Base-by-base conservation (phyloP, 108 stramenopile species). In the Hondaea fermentalgiana region DNA sequence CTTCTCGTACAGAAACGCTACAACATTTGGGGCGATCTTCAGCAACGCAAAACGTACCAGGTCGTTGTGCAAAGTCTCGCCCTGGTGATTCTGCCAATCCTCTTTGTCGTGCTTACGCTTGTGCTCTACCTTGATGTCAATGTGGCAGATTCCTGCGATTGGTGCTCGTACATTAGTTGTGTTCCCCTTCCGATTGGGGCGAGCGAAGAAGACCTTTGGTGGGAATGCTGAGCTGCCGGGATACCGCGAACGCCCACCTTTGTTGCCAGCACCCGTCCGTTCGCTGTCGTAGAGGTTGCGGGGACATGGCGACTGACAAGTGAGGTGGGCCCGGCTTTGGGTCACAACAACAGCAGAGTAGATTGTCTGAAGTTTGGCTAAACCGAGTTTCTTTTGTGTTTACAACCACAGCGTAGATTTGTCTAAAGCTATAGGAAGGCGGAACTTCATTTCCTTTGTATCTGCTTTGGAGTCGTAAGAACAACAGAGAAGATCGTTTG, bases 101-200 rank as follows among this genome's bases (percentile, higher is more conserved):
- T 83, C 17, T 53, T 83, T 25, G 28, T 83, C n/a, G 51, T 53
- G 49, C 76, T 83, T 23, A 12, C 49, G 19, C 76, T 83, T 12
- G 76, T 83, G 4, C 51, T 83, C 25, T 83, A 83, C 76, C 76
- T 83, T 28, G 43, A 83, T 14, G 76, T 83, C 25, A 45, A 83
- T 23, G 76, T 53, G 10, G 51, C 0, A 16, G 44, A 43, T 12
- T 8, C 6, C 19, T 83, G 76, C 76, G 49, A 12, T 2, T 83
- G 76, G 76, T 83, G 76, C 23, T 53, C 76, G 51, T 83, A 83
- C 51, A 53, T 83, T 17, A 83, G 76, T 35, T 83, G 76, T 23
- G 76, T 83, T 6, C 76, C 76, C 16, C 45, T 83, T 12, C 76
- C 76, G 8, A 12, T 45, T 0, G 76, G 76, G 6, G 76, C 51